Base-by-base conservation (phyloP, 2,329 filamentous ascomycete species). In the Laburnicola sp. region DNA sequence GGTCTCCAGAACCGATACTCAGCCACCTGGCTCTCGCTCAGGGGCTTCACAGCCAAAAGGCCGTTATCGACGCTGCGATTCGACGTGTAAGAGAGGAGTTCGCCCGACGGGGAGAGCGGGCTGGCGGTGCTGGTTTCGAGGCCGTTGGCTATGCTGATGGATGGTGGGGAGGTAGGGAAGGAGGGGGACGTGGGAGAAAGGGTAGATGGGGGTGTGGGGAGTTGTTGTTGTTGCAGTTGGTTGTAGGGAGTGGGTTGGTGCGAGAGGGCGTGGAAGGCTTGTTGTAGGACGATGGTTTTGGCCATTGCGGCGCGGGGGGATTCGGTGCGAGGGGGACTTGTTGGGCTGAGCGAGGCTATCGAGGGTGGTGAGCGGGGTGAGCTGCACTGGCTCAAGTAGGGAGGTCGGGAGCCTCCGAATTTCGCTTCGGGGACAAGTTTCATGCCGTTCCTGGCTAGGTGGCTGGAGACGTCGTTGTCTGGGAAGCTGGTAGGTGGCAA, bases 1-100 rank as follows among this genome's bases (percentile, higher is more conserved):
- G 65, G 67, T 7, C 63, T 58, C 70, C 70, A 73, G 49, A 73
- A 73, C 25, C 67, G 51, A 48, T 72, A 72, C 40, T 72, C 69
- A 6, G 68, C 69, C 3, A 72, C 68, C 48, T 70, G 64, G 0
- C 58, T 42, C 54, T 73, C 70, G 11, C 55, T 61, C 2, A 73
- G 53, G 7, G 69, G 64, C 3, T 42, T 46, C 1, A 71, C 54
- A 21, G 61, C 67, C n/a, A 73, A 53, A 1, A 73, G 57, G 0
- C 69, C 68, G 0, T 52, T 60, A 23, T 61, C 60, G 7, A 63
- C 56, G 8, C 56, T 47, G 30, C 69, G 68, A 22, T 67, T 65
- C 2, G 65, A 67, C 0, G 60, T 66, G 45, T 71, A 72, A 1
- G 52, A 51, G 6, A 73, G 60, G 45, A 71, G 60, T 2, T 61